A percentile compares a stretch with the other conserved stretches of the same genome.
Evolutionary conservation across 1,284 basidiomycete genomes (phyloP).

Genomic region (Trametes pubescens): DNA sequence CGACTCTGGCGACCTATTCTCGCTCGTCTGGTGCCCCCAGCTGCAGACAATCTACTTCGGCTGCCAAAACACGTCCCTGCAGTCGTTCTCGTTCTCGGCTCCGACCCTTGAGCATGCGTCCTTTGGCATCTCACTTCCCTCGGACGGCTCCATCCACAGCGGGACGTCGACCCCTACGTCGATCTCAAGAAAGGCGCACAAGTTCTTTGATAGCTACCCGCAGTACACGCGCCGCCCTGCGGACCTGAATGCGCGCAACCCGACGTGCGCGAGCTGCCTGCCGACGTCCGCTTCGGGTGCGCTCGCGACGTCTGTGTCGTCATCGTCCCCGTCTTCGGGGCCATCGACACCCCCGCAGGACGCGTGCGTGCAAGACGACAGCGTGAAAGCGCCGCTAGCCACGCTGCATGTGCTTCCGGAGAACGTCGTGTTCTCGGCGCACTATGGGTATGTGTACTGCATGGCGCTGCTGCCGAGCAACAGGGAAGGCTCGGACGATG

Average conservation of each 20-base stretch:
- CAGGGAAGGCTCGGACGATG: constrained; percentile 48
- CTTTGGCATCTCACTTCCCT: constrained; percentile 20
- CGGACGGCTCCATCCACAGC: constrained; percentile 42
- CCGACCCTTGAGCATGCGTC: constrained; percentile 16
- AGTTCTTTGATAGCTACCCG: constrained; percentile 86
- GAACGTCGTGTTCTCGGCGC: constrained; percentile 86
- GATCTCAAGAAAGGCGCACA: constrained; percentile 59
- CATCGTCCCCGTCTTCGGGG: constrained; percentile 25
- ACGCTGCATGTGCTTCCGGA: constrained; percentile 65
- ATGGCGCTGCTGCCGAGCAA: constrained; percentile 67
- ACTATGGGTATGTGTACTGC: constrained; percentile 95
- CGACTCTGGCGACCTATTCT: constrained; percentile 91
- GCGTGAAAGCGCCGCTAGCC: constrained; percentile 44
- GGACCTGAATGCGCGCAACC: constrained; percentile 67
- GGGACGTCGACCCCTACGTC: constrained; percentile 54
- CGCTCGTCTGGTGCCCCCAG: constrained; percentile 79
- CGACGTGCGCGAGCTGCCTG: constrained; percentile 37
- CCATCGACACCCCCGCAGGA: constrained; percentile 26
- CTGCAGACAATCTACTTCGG: constrained; percentile 86
- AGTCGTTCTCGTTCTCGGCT: constrained; percentile 79
- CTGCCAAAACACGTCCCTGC: constrained; percentile 90
- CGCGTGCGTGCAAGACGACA: constrained; percentile 34
- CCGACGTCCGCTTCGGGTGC: constrained; percentile 25
- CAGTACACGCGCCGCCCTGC: constrained; percentile 70
- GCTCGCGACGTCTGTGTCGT: constrained; percentile 17